These are phyloP conservation scores for Leishmania braziliensis DNA, from an alignment of 208 protist genomes.

Conservation along the genomic window DNA sequence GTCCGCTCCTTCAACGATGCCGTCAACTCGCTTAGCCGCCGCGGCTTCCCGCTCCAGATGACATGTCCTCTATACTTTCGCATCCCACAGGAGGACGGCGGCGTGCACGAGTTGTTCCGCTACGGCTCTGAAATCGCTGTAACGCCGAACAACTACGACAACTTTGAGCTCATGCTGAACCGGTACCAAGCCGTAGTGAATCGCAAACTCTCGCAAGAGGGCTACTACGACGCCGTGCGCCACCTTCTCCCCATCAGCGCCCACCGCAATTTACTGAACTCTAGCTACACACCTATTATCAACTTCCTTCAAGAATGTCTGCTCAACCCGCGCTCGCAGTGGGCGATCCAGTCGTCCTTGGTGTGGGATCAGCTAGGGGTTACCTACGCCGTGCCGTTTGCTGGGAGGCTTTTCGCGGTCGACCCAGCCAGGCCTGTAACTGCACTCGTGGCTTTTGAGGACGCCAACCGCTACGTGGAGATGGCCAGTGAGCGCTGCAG, in stretches of 20 bases:
- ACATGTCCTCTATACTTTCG: conserved; percentile 49
- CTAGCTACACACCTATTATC: conserved; percentile 44
- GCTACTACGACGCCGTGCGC: conserved; percentile 33
- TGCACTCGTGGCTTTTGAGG: conserved; percentile 31
- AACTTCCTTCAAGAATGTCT: conserved; percentile 53
- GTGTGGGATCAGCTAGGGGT: conserved; percentile 52
- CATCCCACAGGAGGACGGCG: conserved; percentile 51
- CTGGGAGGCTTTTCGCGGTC: conserved; percentile 44
- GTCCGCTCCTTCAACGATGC: conserved; percentile 33
- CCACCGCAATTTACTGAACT: conserved; percentile 35
- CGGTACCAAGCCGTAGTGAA: conserved; percentile 26
- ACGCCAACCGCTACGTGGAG: conserved; percentile 39
- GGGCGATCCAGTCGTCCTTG: conserved; percentile 38
- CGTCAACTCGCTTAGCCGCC: conserved; percentile 24
- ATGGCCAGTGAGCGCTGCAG: conserved; percentile 29
- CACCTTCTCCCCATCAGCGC: conserved; percentile 39
- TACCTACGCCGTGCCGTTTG: conserved; percentile 56
- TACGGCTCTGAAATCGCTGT: conserved; percentile 47
- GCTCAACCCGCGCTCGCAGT: conserved; percentile 37
- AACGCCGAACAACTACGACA: conserved; percentile 52
- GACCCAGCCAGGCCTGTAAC: conserved; percentile 23
- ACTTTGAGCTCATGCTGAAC: conserved; percentile 42
- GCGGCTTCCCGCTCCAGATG: conserved; percentile 36
- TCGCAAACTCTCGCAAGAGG: conserved; percentile 14
- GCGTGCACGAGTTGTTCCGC: conserved; percentile 61